Conservation (phyloP, 495 filamentous ascomycete species). For the Tuber magnatum region DNA sequence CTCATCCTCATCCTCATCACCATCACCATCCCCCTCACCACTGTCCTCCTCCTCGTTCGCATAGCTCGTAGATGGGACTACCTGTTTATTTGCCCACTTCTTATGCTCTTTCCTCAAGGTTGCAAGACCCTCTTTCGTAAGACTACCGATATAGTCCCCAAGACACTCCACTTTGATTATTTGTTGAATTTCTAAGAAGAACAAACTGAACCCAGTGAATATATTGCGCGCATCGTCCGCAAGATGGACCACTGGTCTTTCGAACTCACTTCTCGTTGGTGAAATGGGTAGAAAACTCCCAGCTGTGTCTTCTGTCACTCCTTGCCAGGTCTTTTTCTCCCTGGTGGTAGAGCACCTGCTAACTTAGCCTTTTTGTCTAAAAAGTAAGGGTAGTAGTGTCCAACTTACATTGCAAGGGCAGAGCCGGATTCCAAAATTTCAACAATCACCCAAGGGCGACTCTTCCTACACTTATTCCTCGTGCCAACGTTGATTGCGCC, state of each 20-base stretch:
- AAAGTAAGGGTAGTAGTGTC: neutral
- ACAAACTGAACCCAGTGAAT: constrained; percentile 20
- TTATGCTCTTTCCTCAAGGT: neutral
- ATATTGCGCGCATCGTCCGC: constrained; percentile 7
- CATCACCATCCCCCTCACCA: constrained; percentile 10
- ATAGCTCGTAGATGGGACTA: constrained; percentile 45
- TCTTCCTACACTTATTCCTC: constrained; percentile 31
- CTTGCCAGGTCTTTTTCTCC: constrained; percentile 26
- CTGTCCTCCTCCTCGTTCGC: constrained; percentile 44
- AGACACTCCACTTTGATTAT: constrained; percentile 15
- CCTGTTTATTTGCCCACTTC: neutral
- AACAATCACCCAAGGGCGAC: constrained; percentile 25
- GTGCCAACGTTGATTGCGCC: constrained; percentile 20
- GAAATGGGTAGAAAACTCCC: constrained; percentile 26
- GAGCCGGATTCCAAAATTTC: constrained; percentile 10
- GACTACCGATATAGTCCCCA: constrained; percentile 24
- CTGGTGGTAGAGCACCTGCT: constrained; percentile 19
- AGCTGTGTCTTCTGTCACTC: constrained; percentile 10
- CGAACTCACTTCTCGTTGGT: constrained; percentile 11
- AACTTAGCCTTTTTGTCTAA: neutral
- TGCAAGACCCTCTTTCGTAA: neutral
- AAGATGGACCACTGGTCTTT: constrained; percentile 19
- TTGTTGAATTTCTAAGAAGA: constrained; percentile 25
- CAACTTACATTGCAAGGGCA: constrained; percentile 13
- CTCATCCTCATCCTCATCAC: constrained; percentile 25